phyloP scores from a whole-genome alignment of 192 early-diverging fungal species.

The Coemansia reversa region DNA sequence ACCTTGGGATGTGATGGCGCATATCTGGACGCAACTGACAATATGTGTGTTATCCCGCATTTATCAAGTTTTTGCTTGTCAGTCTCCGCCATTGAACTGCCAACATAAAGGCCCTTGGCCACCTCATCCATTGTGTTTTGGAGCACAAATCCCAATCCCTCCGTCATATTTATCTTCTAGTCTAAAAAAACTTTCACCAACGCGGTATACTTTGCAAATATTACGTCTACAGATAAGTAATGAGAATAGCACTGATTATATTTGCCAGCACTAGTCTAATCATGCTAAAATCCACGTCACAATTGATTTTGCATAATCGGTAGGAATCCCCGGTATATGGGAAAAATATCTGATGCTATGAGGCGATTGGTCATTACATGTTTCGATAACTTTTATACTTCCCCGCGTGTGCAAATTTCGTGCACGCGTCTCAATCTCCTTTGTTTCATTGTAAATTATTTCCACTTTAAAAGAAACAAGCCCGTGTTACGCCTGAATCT shows the following conservation, averaged over 20 bases:
- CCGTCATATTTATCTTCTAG: constrained; percentile 12
- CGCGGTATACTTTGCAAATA: not conserved
- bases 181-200: not conserved
- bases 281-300: not conserved
- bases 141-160: constrained; percentile 48
- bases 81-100: constrained; percentile 53
- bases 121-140: constrained; percentile 50
- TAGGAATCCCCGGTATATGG: not conserved
- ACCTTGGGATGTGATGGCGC: constrained; percentile 36
- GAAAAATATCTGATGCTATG: not conserved
- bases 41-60: constrained; percentile 46
- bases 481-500: not conserved
- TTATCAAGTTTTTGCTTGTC: constrained; percentile 34
- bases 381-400: not conserved
- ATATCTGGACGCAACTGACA: constrained; percentile 41
- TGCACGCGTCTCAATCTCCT: not conserved
- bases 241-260: not conserved
- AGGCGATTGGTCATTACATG: not conserved
- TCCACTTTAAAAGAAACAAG: not conserved
- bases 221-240: not conserved
- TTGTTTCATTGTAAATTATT: not conserved
- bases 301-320: not conserved
- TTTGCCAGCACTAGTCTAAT: not conserved
- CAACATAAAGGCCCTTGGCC: constrained; percentile 45
- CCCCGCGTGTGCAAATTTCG: not conserved